Base-by-base conservation (phyloP, 768 basidiomycete genomes). In the Boletus edulis region DNA sequence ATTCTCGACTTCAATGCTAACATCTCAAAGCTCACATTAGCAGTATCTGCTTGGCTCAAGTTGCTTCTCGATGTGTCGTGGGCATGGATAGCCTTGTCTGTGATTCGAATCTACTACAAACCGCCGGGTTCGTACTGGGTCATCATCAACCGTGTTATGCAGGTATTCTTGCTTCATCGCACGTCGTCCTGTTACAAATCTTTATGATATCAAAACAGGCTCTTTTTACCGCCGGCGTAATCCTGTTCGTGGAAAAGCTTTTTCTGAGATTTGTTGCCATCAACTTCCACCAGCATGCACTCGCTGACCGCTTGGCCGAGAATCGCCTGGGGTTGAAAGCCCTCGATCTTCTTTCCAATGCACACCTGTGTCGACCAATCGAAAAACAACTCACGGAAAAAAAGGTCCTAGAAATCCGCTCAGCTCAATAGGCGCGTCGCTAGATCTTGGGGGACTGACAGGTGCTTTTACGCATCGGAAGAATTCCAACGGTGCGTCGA, bases 201-300 rank as follows among this genome's bases (percentile, higher is more conserved):
- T 49, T 18, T 46, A 59, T 55, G 20, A 29, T 7, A 48, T 47
- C 41, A 10, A 22, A 61, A 54, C 63, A 80, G 74, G 78, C 76
- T 34, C 61, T 82, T 39, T 83, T 82, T 58, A 65, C 78, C 12
- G 67, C 74, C 0, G 62, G 68, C 0, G 50, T 80, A 32, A 71
- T 82, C 44, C 63, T 83, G 2, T 73, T 82, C 13, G 75, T 67
- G 29, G 81, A 83, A 65, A 83, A 82, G 66, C 67, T 87, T 37
- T 83, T 87, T 67, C 68, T 92, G 32, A 87, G 84, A 62, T 84
- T 85, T 56, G 82, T 91, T 43, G 89, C 90, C 29, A 90, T 90
- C 72, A 87, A 83, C 60, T 92, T 91, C 66, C 89, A 91, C 66
- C 78, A 83, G 58, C 86, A 81, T 52, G 87, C 89, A 2, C 79